Evolutionary conservation across 108 stramenopile species (phyloP).

Genomic region (Fragilaria crotonensis): DNA sequence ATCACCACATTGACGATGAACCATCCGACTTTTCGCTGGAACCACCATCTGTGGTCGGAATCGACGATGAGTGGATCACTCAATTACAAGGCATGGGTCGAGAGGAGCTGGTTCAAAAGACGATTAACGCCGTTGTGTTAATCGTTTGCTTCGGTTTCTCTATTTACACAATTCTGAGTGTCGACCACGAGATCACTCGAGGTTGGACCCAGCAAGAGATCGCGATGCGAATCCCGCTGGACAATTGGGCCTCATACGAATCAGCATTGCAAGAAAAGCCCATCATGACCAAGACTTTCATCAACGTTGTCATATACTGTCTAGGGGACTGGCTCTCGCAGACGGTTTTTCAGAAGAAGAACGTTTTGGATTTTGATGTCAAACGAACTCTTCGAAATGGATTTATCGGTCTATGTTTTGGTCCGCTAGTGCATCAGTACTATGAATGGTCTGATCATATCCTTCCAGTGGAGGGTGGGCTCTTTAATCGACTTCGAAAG

Average conservation of each 20-base stretch:
- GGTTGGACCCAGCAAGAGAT: slow-evolving; percentile 80
- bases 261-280: slow-evolving; percentile 71
- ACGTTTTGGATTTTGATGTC: slow-evolving; percentile 85
- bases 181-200: slow-evolving; percentile 80
- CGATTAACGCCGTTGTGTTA: slow-evolving; percentile 56
- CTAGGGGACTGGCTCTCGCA: slow-evolving; percentile 93
- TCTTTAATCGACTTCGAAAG: slow-evolving; percentile 80
- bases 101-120: not conserved
- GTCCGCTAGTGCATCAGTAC: slow-evolving; percentile 90
- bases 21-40: too few relatives aligned
- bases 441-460: slow-evolving; percentile 91
- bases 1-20: too few relatives aligned
- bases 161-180: slow-evolving; percentile 61
- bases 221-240: slow-evolving; percentile 78
- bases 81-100: not conserved
- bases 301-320: slow-evolving; percentile 92
- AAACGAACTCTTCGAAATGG: slow-evolving; percentile 80
- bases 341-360: slow-evolving; percentile 72
- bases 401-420: slow-evolving; percentile 89
- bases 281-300: slow-evolving; percentile 86
- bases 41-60: too few relatives aligned
- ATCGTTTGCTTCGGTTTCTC: slow-evolving; percentile 64
- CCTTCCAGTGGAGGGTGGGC: slow-evolving; percentile 78
- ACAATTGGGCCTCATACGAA: slow-evolving; percentile 87
- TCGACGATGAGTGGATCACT: not conserved